Evolutionary conservation across 2,329 filamentous ascomycete genomes (phyloP), one percentile per base, ranked within the genome.

Genomic region (Colletotrichum abscissum): DNA sequence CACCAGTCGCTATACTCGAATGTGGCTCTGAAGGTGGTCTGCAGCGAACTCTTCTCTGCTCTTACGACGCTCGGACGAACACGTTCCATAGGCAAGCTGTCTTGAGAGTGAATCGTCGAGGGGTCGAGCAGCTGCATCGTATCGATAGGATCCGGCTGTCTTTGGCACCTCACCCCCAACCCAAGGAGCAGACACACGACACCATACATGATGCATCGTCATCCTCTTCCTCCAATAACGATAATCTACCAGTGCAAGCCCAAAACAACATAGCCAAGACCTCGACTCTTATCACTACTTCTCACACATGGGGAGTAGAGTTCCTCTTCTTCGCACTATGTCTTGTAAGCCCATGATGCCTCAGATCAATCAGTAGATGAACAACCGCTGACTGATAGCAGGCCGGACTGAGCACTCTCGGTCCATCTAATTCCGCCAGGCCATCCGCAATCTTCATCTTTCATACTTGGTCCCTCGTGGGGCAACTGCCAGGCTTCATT

Each of bases 21-120:
- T 83, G 81, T n/a, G 86, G 83, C 8, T 76, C 77, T 1, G 86
- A 87, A 72, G 84, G 83, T 5, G 85, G 85, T 2, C 84, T 86
- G 83, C 84, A 86, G 69, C 80, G 86, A 8, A 83, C 83, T 3
- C 76, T 87, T 5, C 77, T 84, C 19, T 86, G 85, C 74, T 86
- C 83, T 0, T 87, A 86, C 67, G 84, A 87, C 73, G 84, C 82
- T 82, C 81, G 79, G 0, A 82, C 80, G 0, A 76, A 79, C 3
- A 85, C 83, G 0, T 79, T 85, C 69, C 82, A 82, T 56, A 79
- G 84, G 0, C 84, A 87, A 75, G 84, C 81, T 0, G 85, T 87
- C 1, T 67, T 87, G 30, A 79, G 86, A 1, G 79, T 87, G 2
- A n/a, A 38, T 24, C 42, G 42, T 14, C 42, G n/a, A 9, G 62